These are phyloP conservation scores for Oryza glaberrima DNA, from an alignment of 176 grass and related monocot species.

Conservation along the genomic window DNA sequence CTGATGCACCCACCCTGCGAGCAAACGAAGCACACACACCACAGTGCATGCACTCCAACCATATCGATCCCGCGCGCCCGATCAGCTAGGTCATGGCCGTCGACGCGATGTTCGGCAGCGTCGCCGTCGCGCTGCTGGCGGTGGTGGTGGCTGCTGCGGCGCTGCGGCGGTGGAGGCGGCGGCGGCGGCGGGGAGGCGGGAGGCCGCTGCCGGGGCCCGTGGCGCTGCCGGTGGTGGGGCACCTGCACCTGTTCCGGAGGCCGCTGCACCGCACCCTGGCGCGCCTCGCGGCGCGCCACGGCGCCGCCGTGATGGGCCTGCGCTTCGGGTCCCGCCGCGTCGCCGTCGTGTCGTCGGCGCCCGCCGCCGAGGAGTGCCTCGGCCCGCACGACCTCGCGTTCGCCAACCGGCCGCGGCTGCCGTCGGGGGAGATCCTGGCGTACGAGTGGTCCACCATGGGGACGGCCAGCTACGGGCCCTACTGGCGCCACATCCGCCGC, in stretches of 20 bases:
- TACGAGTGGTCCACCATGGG: conserved; percentile 52
- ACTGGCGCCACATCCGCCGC: conserved; percentile 58
- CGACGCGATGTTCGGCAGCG: background rate
- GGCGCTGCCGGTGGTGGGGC: conserved; percentile 39
- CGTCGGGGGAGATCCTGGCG: conserved; percentile 31
- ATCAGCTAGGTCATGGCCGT: background rate
- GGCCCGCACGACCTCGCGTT: conserved; percentile 48
- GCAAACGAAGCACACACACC: background rate
- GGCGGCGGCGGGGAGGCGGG: background rate
- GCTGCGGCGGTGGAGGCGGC: background rate
- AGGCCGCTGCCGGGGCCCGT: conserved; percentile 37
- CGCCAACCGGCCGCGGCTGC: conserved; percentile 59
- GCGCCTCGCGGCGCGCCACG: conserved; percentile 37
- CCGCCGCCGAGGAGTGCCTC: conserved; percentile 44
- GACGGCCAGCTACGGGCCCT: conserved; percentile 43
- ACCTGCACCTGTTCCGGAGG: conserved; percentile 63
- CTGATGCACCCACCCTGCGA: background rate
- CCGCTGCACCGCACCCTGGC: conserved; percentile 60
- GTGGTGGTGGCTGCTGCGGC: no score
- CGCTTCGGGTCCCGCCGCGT: conserved; percentile 47
- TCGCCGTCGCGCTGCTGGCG: background rate
- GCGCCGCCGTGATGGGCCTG: conserved; percentile 42
- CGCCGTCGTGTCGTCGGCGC: conserved; percentile 49
- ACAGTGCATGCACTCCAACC: background rate
- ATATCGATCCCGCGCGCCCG: no score